Base-by-base conservation (phyloP, 495 filamentous ascomycete genomes). In the Niebla homalea region DNA sequence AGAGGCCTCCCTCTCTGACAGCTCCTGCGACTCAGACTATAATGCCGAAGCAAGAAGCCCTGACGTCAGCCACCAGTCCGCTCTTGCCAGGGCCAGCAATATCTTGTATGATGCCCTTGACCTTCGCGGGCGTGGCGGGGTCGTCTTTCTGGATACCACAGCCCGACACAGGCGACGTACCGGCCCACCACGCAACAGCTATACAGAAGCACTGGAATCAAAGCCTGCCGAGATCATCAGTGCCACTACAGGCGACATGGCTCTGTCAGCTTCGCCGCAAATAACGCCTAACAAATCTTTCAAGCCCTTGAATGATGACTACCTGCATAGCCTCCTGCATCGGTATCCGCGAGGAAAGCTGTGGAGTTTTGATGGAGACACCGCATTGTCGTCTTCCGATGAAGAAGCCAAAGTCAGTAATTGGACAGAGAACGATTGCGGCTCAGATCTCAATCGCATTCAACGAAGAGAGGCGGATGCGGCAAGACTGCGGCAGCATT, bases 261-360 rank as follows among this genome's bases (percentile, higher is more conserved):
- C 25, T 32, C 4, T 4, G 52, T 59, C 4, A 53, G 48, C n/a
- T 46, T 49, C 10, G 56, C 56, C 11, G 48, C 53, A 19, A 21
- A 11, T 12, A 32, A 11, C 6, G 14, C 0, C 29, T 11, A 12
- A 32, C 14, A 32, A 53, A 14, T 54, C 61, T 37, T 67, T 65
- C 38, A 54, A 57, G 11, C 54, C 65, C 1, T 49, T 71, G 19
- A 57, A 60, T 1, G 68, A 70, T 45, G 53, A 48, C 12, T 70
- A 79, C 20, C 60, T 84, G 1, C 65, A 68, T 5, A 60, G 68
- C 45, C 62, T 84, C 1, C 61, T 84, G 1, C 70, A 72, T 11
- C 68, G 74, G 14, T 80, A 85, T 57, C 74, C 76, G 6, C 70
- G 74, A 43, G 82, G 82, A 5, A 76, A 78, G 43, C 62, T 86